These are phyloP conservation scores for Neofusicoccum cordaticola DNA, from an alignment of 2,329 filamentous ascomycete genomes.

Conservation along the genomic window DNA sequence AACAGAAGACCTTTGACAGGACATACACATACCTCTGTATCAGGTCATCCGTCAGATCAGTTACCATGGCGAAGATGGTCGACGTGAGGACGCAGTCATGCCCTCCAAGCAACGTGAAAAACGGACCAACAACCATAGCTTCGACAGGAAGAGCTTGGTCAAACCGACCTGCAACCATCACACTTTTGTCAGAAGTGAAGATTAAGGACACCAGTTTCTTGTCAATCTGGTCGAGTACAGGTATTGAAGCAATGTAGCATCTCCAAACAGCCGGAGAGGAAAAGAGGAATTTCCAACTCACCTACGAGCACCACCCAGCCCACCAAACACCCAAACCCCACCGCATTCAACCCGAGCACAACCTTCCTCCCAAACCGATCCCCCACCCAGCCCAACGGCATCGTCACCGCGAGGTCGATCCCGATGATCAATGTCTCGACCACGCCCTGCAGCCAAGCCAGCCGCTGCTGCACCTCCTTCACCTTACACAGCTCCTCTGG, in stretches of 20 bases:
- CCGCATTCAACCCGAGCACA: conserved; percentile 33
- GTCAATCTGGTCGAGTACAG: neutral
- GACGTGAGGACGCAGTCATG: conserved; percentile 36
- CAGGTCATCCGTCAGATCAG: conserved; percentile 31
- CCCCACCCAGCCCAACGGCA: conserved; percentile 35
- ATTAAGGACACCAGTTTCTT: neutral
- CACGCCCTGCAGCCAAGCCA: conserved; percentile 54
- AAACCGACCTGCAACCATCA: conserved; percentile 24
- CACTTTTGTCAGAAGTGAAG: neutral
- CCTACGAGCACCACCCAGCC: conserved; percentile 32
- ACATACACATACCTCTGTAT: conserved; percentile 25
- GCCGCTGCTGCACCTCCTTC: conserved; percentile 48
- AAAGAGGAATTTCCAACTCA: conserved; percentile 19
- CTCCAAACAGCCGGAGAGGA: no score
- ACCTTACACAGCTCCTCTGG: conserved; percentile 56
- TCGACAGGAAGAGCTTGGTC: conserved; percentile 27
- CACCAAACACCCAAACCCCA: conserved; percentile 30
- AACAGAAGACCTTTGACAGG: neutral
- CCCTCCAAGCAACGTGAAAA: conserved; percentile 32
- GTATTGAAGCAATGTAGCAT: no score
- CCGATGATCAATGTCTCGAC: conserved; percentile 38
- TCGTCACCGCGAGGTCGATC: conserved; percentile 33
- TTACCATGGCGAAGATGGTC: conserved; percentile 33
- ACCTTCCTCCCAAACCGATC: conserved; percentile 27
- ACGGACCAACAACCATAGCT: conserved; percentile 31